Base-by-base conservation (phyloP, 805 yeast species). In the Huiozyma naganishii region DNA sequence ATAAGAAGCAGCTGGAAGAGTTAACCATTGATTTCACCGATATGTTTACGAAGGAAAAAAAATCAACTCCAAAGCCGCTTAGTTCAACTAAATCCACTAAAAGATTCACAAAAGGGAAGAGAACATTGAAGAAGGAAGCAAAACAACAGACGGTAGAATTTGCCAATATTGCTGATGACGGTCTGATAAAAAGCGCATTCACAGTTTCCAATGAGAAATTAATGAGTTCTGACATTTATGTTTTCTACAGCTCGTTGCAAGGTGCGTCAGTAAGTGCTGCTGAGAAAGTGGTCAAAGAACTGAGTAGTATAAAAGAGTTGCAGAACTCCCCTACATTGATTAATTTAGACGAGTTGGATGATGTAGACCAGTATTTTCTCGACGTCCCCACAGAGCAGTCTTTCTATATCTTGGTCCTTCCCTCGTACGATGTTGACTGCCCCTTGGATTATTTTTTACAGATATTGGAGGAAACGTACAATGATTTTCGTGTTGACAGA, bases 351-450 rank as follows among this genome's bases (percentile, higher is more conserved):
- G 90, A 88, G 46, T 67, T 89, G 12, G 83, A 80, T 49, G 95
- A 89, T 62, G 65, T 85, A 42, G 97, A 89, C 54, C 83, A 83
- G 46, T 88, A 76, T 60, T 88, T 88, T 58, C 69, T 85, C 39
- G 74, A 73, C 41, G 71, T 77, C 8, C 94, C 95, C 6, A 51
- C 55, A 29, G 61, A 61, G 4, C 72, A 77, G 43, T 64, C 74
- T 36, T 64, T 86, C 9, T 88, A 86, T 54, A 58, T 89, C 33
- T 50, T 88, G 46, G 85, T 88, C 11, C 68, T 88, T 30, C 97
- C 97, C 1, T 86, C 95, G 0, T 88, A 88, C 58, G 96, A 87
- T 51, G 83, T 89, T 0, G 97, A 88, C 60, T 84, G 94, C 1
- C 96, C 97, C 10, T 71, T 89, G 30, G 97, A 88, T 61, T 89